phyloP scores from a whole-genome alignment of 495 filamentous ascomycete species.

The Jackrogersella minutella region DNA sequence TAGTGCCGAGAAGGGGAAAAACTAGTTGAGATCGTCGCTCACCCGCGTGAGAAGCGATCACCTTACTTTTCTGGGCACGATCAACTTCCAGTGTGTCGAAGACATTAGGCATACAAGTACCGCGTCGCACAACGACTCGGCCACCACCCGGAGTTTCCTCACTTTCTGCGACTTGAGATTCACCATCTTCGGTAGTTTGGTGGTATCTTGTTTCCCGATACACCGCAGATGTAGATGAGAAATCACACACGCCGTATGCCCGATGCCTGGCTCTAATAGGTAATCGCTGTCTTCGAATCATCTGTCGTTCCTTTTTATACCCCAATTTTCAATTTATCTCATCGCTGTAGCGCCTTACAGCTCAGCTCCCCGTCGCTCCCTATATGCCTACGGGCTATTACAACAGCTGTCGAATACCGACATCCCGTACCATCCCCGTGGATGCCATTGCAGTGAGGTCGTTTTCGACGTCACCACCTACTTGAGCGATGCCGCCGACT shows the following conservation, averaged over 20 bases:
- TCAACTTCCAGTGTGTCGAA: constrained; percentile 36
- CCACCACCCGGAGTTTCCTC: constrained; percentile 36
- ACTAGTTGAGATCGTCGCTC: constrained; percentile 29
- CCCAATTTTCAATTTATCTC: constrained; percentile 10
- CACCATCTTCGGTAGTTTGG: constrained; percentile 39
- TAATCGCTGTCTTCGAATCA: constrained; percentile 29
- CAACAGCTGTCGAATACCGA: constrained; percentile 14
- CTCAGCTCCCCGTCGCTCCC: constrained; percentile 25
- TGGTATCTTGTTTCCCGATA: constrained; percentile 36
- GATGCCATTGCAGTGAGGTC: constrained; percentile 27
- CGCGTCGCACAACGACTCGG: constrained; percentile 35
- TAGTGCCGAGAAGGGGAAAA: constrained; percentile 26
- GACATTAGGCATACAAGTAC: constrained; percentile 42
- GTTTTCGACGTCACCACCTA: constrained; percentile 35
- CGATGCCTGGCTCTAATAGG: constrained; percentile 41
- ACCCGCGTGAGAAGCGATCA: constrained; percentile 32
- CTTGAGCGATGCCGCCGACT: constrained; percentile 53
- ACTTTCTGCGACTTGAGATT: constrained; percentile 30
- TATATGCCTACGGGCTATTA: constrained; percentile 18
- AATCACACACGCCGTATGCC: constrained; percentile 22
- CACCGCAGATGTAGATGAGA: constrained; percentile 35
- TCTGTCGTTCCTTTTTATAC: constrained; percentile 29
- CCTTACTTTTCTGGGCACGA: constrained; percentile 38
- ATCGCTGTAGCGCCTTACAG: constrained; percentile 21
- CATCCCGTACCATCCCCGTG: constrained; percentile 21